Conservation (phyloP, 345 rosid species). For the Eucalyptus fibrosa region DNA sequence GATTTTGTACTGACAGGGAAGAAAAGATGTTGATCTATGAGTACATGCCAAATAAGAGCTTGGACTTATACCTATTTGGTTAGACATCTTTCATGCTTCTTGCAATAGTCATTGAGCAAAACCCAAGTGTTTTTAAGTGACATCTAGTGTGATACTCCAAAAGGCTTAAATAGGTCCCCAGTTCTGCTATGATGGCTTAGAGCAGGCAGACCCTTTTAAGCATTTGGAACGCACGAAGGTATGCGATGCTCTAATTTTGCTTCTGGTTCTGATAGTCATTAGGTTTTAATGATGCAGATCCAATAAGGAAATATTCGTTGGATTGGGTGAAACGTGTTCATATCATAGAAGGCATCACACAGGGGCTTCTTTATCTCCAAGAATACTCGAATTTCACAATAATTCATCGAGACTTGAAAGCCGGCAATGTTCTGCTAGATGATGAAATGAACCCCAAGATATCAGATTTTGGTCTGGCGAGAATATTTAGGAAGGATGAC, state of each 20-base stretch:
- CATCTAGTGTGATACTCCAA: not conserved
- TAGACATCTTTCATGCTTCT: not conserved
- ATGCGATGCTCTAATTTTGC: not conserved
- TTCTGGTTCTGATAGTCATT: no score
- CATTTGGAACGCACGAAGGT: not conserved
- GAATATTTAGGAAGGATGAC: conserved; percentile 13
- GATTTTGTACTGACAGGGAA: no score
- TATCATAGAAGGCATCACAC: no score
- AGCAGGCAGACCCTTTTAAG: not conserved
- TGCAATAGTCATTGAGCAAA: not conserved
- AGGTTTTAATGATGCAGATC: no score
- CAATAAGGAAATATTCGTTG: no score
- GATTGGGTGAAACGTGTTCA: no score
- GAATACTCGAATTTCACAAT: no score
- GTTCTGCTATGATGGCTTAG: not conserved
- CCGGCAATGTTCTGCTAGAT: conserved; percentile 16
- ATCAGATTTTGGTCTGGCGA: conserved; percentile 34
- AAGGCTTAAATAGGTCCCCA: not conserved
- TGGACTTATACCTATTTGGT: conserved; percentile 21
- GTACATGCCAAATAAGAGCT: not conserved
- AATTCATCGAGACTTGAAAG: no score
- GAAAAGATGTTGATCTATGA: no score
- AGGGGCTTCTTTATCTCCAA: no score
- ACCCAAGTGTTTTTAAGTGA: not conserved
- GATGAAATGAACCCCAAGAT: conserved; percentile 21